A percentile compares a stretch with the other conserved stretches of the same genome.
Evolutionary conservation across 1,284 basidiomycete genomes (phyloP).

Genomic region (Mycena sp.): DNA sequence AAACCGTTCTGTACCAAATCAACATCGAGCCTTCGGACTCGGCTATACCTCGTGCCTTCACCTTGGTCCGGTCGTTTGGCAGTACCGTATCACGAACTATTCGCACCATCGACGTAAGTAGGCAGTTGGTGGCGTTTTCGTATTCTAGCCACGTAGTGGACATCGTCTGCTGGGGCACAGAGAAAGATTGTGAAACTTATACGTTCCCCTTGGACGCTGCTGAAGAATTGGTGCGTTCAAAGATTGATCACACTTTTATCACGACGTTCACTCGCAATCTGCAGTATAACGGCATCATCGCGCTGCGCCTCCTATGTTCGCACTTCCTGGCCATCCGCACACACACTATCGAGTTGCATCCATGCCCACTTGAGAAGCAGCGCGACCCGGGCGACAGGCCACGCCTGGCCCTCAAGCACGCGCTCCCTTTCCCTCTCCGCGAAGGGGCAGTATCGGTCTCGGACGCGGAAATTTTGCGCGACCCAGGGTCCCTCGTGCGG

Average conservation of each 20-base stretch:
- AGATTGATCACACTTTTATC: not conserved
- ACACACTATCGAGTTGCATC: constrained; percentile 59
- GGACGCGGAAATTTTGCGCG: not conserved
- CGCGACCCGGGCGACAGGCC: constrained; percentile 20
- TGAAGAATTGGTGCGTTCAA: constrained; percentile 44
- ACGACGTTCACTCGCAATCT: not conserved
- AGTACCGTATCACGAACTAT: constrained; percentile 36
- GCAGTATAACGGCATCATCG: constrained; percentile 62
- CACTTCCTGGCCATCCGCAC: constrained; percentile 60
- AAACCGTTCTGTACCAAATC: constrained; percentile 19
- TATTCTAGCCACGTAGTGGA: constrained; percentile 35
- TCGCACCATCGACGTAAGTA: constrained; percentile 44
- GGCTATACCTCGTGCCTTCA: not conserved
- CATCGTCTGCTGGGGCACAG: constrained; percentile 43
- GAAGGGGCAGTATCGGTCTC: constrained; percentile 16
- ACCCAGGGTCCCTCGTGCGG: not conserved
- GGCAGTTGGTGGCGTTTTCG: constrained; percentile 43
- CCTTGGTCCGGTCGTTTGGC: constrained; percentile 1
- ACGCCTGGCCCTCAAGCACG: not conserved
- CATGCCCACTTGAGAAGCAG: constrained; percentile 30
- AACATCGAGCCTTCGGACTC: not conserved
- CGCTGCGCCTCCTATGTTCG: constrained; percentile 54
- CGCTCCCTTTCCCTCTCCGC: constrained; percentile 17
- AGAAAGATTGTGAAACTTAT: constrained; percentile 7
- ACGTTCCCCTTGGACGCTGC: constrained; percentile 38